Base-by-base conservation (phyloP, 129 eudicot genomes). In the Artemisia annua region DNA sequence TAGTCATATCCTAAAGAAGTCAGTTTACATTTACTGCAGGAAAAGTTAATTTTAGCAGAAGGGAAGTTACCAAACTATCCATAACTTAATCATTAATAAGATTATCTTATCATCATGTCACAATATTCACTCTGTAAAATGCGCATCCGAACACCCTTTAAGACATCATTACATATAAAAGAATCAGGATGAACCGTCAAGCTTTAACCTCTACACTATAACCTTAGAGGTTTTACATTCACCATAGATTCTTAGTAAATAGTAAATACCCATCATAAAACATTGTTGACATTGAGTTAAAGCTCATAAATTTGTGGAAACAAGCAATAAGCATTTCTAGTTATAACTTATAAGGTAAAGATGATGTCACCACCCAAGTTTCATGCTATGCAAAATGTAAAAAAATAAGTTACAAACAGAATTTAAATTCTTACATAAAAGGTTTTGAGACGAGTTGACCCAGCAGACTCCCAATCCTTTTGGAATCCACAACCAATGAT, bases 251-350 rank as follows among this genome's bases (percentile, higher is more conserved):
- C 49, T 13, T 28, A 62, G n/a, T n/a, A n/a, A n/a, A n/a, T n/a
- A n/a, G 17, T 16, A 18, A 17, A 66, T 66, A 44, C 35, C 68
- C 8, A 63, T 18, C 54, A 48, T 67, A 67, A 67, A 48, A 66
- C 10, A n/a, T 9, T 0, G 39, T 55, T 17, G 54, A 3, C 13
- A 50, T 50, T 15, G 2, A 15, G 54, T 50, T 12, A 15, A 28
- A 28, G 35, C 35, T 28, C 35, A 28, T 28, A 28, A 28, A 3
- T 3, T 28, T 28, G 4, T 3, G 4, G 35, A 28, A 28, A 28
- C 35, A 28, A 28, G 35, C 4, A 28, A 28, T 28, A 28, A 28
- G 35, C 4, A 3, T 28, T 28, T 32, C 53, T 11, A 44, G 53
- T 10, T 65, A 7, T 2, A 65, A 65, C 2, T 46, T 66, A 48